Conservation (phyloP, 495 filamentous ascomycete species). For the Hypoxylon lienhwacheense region DNA sequence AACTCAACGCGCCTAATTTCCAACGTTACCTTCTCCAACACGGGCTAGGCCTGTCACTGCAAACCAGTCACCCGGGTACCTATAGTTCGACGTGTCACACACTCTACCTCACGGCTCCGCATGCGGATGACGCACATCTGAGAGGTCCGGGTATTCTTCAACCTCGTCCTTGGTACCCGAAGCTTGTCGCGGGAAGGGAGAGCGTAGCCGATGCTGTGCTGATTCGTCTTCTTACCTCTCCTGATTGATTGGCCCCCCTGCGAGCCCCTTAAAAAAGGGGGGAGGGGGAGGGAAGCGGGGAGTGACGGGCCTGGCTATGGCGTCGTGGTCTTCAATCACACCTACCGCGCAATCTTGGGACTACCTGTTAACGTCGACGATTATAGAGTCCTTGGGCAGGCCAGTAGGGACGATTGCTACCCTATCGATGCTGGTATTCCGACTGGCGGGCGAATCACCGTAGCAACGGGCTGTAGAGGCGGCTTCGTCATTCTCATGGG, state of each 20-base stretch:
- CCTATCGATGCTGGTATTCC: constrained; percentile 15
- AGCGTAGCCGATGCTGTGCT: constrained; percentile 21
- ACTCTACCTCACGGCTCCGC: constrained; percentile 20
- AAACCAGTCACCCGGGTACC: constrained; percentile 35
- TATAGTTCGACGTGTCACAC: constrained; percentile 30
- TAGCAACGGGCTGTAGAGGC: constrained; percentile 5
- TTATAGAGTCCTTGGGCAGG: constrained; percentile 16
- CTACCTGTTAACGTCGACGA: constrained; percentile 1
- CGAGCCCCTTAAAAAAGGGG: constrained; percentile 1
- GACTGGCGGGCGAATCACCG: constrained; percentile 21
- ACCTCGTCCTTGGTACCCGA: constrained; percentile 16
- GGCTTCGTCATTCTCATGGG: constrained; percentile 2
- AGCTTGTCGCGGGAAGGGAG: constrained; percentile 9
- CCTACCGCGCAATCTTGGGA: constrained; percentile 15
- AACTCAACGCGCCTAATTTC: constrained; percentile 28
- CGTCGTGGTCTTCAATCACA: constrained; percentile 8
- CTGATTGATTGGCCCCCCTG: constrained; percentile 2
- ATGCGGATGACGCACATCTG: constrained; percentile 30
- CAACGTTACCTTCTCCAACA: constrained; percentile 34
- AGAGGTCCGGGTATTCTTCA: constrained; percentile 28
- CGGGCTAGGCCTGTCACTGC: constrained; percentile 19
- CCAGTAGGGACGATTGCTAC: constrained; percentile 33
- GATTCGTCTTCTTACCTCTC: constrained; percentile 8
- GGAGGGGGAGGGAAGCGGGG: constrained; percentile 2
- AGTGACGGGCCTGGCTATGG: constrained; percentile 6